phyloP scores from a whole-genome alignment of 345 rosid genomes.

The Rhodomyrtus tomentosa region DNA sequence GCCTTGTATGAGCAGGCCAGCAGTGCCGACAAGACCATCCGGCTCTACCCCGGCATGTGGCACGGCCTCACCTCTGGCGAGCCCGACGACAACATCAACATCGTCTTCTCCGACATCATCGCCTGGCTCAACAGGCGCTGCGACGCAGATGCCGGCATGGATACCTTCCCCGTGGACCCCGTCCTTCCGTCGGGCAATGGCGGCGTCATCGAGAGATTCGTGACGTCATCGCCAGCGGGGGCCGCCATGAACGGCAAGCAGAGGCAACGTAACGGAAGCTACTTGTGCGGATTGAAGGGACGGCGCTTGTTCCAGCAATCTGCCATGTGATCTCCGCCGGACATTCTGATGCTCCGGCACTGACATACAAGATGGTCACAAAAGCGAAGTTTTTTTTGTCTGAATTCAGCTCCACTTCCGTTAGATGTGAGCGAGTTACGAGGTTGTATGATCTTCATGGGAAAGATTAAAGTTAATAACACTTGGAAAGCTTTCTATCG shows the following conservation, averaged over 20 bases:
- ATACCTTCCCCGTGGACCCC: neutral
- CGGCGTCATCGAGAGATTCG: neutral
- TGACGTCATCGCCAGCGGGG: neutral
- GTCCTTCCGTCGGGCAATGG: neutral
- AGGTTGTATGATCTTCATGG: neutral
- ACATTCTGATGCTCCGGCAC: neutral
- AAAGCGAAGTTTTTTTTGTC: neutral
- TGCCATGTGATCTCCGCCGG: conserved; percentile 25
- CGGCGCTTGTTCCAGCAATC: conserved; percentile 48
- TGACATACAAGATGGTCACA: neutral
- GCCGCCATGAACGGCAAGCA: neutral
- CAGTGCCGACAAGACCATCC: conserved; percentile 72
- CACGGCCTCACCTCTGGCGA: conserved; percentile 81
- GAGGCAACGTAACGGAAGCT: conserved; percentile 8
- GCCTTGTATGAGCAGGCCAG: conserved; percentile 60
- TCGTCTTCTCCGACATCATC: conserved; percentile 62
- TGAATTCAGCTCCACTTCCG: neutral
- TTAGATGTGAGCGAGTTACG: neutral
- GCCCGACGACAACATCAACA: conserved; percentile 57
- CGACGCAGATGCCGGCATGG: neutral
- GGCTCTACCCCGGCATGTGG: conserved; percentile 92
- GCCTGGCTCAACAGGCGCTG: conserved; percentile 59
- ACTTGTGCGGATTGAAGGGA: conserved; percentile 53
- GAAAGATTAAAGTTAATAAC: neutral
- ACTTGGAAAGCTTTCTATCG: neutral